Percentiles rank a stretch among this genome's conserved stretches.
These are phyloP conservation scores for Paramecium caudatum DNA, from an alignment of 73 alveolate species.

Conservation along the genomic window DNA sequence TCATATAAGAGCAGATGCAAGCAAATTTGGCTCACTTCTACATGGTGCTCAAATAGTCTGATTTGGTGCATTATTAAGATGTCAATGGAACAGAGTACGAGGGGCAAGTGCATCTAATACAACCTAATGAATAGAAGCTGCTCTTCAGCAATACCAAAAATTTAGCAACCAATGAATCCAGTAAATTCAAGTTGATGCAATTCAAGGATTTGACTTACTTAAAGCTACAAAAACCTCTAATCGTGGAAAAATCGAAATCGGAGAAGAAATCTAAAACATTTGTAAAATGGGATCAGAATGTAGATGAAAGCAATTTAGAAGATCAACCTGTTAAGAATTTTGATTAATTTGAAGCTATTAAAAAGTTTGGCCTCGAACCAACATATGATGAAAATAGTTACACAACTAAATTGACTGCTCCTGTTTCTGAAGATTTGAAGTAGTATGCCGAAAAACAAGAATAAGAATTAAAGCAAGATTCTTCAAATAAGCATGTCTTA, in stretches of 20 bases:
- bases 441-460: conserved; percentile 56
- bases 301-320: conserved; percentile 28
- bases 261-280: conserved; percentile 44
- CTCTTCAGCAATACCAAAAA: neutral
- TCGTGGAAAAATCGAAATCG: conserved; percentile 3
- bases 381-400: conserved; percentile 26
- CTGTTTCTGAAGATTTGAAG: conserved; percentile 36
- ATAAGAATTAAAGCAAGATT: conserved; percentile 43
- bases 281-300: conserved; percentile 41
- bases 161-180: conserved; percentile 41
- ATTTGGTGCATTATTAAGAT: conserved; percentile 11
- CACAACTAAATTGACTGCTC: conserved; percentile 9
- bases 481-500: conserved; percentile 28
- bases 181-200: neutral
- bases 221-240: neutral
- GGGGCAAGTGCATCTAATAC: conserved; percentile 2
- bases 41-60: conserved; percentile 14
- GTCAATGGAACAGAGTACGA: conserved; percentile 27
- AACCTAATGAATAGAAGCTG: conserved; percentile 53
- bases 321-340: conserved; percentile 1
- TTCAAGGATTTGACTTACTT: conserved; percentile 43
- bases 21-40: conserved; percentile 61
- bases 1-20: conserved; percentile 42
- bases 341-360: conserved; percentile 66
- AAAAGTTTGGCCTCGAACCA: conserved; percentile 53